A percentile compares a stretch with the other conserved stretches of the same genome.
phyloP scores from a whole-genome alignment of 257 asterid genomes.

The Solanum arcanum region DNA sequence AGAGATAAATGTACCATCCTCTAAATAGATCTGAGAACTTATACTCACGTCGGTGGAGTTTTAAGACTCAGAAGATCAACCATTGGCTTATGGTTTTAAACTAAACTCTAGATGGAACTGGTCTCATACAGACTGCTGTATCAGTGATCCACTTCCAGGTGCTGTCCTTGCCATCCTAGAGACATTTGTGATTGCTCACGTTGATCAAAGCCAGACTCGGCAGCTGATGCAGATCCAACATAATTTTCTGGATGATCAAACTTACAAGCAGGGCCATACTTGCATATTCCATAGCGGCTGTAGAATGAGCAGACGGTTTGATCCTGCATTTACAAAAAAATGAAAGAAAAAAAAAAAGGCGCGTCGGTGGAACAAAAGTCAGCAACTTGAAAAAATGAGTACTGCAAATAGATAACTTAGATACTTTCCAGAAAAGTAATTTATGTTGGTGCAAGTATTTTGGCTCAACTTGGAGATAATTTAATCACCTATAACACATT shows the following conservation, averaged over 20 bases:
- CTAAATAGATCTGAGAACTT: background rate
- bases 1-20: background rate
- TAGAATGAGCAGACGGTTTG: constrained; percentile 70
- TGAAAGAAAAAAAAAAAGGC: background rate
- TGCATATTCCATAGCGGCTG: constrained; percentile 82
- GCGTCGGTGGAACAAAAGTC: background rate
- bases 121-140: constrained; percentile 1
- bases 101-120: background rate
- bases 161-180: constrained; percentile 21
- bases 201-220: constrained; percentile 15
- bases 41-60: background rate
- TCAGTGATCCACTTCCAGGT: constrained; percentile 30
- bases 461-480: background rate
- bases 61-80: background rate
- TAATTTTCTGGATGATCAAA: constrained; percentile 68
- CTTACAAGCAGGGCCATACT: constrained; percentile 82
- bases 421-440: background rate
- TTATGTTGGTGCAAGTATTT: background rate
- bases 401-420: background rate
- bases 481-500: background rate
- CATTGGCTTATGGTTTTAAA: background rate
- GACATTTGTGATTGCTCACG: constrained; percentile 16
- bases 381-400: background rate
- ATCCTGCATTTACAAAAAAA: constrained; percentile 34
- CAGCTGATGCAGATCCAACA: constrained; percentile 5